These are phyloP conservation scores for Elongisporangium prolatum DNA, from an alignment of 352 stramenopile species.

Conservation along the genomic window DNA sequence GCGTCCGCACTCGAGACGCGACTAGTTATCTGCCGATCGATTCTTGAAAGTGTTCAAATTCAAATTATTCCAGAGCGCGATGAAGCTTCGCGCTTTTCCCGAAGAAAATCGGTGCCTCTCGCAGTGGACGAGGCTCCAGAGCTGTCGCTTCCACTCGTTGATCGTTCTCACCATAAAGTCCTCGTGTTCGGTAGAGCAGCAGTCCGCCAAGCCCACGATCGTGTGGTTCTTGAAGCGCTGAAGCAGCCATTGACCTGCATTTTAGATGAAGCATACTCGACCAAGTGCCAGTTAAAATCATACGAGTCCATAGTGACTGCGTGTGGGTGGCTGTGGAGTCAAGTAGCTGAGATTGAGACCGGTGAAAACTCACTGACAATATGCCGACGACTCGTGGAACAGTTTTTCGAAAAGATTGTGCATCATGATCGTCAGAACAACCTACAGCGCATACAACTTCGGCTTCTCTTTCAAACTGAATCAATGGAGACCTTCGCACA, in stretches of 20 bases:
- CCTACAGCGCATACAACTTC: too few species aligned
- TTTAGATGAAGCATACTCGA: background rate
- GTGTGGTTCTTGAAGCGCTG: constrained; percentile 9
- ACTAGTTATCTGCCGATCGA: constrained; percentile 8
- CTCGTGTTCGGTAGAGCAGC: constrained; percentile 7
- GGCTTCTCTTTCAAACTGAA: too few species aligned
- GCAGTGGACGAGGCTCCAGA: background rate
- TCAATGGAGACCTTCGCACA: too few species aligned
- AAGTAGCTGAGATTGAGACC: too few species aligned
- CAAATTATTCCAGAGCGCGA: background rate
- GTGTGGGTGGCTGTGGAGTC: too few species aligned
- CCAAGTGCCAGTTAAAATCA: too few species aligned
- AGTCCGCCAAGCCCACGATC: constrained; percentile 8
- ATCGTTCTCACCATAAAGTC: constrained; percentile 2
- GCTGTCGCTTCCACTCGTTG: constrained; percentile 8
- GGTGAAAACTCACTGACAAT: too few species aligned
- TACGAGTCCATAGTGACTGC: too few species aligned
- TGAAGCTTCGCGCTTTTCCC: background rate
- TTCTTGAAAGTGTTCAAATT: constrained; percentile 5
- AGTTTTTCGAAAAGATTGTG: too few species aligned
- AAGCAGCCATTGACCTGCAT: constrained; percentile 5
- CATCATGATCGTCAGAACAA: too few species aligned
- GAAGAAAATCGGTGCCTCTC: background rate
- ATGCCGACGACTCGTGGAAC: too few species aligned
- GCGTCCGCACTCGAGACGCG: constrained; percentile 12